Conservation (phyloP, 2,329 filamentous ascomycete species). For the Colletotrichum horii region DNA sequence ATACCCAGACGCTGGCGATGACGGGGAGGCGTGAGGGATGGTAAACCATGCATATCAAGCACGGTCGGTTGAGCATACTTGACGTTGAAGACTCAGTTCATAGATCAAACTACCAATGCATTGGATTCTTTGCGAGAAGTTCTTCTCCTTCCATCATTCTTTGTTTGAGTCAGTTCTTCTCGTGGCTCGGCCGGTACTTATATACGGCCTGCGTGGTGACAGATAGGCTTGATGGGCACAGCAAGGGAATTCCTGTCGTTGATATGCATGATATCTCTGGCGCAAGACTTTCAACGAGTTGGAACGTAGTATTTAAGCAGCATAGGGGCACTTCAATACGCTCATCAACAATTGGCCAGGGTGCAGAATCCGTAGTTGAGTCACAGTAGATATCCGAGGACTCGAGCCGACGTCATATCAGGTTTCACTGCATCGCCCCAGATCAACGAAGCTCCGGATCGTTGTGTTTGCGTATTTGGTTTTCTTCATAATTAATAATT, state of each 20-base stretch:
- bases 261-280: fast-evolving
- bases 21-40: neutral
- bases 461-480: fast-evolving
- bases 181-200: neutral
- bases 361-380: too few species aligned
- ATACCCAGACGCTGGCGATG: neutral
- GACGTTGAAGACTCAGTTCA: fast-evolving
- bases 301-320: neutral
- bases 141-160: neutral
- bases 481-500: neutral
- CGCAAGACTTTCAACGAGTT: neutral
- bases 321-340: neutral
- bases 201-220: neutral
- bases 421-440: too few species aligned
- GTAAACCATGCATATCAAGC: fast-evolving
- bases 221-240: neutral
- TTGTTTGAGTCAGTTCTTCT: neutral
- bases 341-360: neutral
- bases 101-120: neutral
- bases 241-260: fast-evolving
- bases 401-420: neutral
- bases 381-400: neutral
- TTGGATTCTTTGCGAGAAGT: neutral
- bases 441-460: neutral
- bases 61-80: neutral